phyloP scores from a whole-genome alignment of 768 basidiomycete genomes.

The Sistotremastrum niveocremeum region DNA sequence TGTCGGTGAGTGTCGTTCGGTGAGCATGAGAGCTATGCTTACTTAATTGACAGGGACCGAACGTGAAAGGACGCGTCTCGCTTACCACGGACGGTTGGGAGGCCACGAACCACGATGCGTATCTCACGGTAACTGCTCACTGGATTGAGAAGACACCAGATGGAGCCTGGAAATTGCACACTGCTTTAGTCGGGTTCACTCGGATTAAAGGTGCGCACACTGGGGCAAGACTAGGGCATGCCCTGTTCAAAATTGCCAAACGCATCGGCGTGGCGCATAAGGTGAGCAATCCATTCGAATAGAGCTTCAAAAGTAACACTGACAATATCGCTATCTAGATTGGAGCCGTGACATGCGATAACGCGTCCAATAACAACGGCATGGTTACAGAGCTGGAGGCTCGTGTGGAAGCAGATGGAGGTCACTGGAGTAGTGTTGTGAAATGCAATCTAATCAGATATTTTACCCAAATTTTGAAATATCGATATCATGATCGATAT shows the following conservation, averaged over 20 bases:
- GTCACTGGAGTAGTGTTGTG: too few relatives aligned
- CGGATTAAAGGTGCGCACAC: slow-evolving; percentile 23
- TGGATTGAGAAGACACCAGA: slow-evolving; percentile 24
- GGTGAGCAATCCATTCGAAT: slow-evolving; percentile 10
- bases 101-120: slow-evolving; percentile 23
- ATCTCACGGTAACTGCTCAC: slow-evolving; percentile 26
- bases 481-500: too few relatives aligned
- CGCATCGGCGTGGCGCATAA: slow-evolving; percentile 17
- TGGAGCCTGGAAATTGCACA: slow-evolving; percentile 16
- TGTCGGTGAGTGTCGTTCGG: too few relatives aligned
- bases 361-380: slow-evolving; percentile 24
- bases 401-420: too few relatives aligned
- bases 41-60: slow-evolving; percentile 10
- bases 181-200: slow-evolving; percentile 22
- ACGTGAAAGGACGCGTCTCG: slow-evolving; percentile 14
- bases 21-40: slow-evolving; percentile 8
- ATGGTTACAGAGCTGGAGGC: slow-evolving; percentile 19
- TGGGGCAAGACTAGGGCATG: slow-evolving; percentile 22
- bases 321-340: slow-evolving; percentile 11
- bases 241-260: slow-evolving; percentile 21
- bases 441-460: too few relatives aligned
- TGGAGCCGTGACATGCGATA: slow-evolving; percentile 24
- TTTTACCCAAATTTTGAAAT: too few relatives aligned
- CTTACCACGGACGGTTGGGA: slow-evolving; percentile 30
- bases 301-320: too few relatives aligned